Conservation (phyloP, 768 basidiomycete species). For the Psilocybe subaeruginosa region DNA sequence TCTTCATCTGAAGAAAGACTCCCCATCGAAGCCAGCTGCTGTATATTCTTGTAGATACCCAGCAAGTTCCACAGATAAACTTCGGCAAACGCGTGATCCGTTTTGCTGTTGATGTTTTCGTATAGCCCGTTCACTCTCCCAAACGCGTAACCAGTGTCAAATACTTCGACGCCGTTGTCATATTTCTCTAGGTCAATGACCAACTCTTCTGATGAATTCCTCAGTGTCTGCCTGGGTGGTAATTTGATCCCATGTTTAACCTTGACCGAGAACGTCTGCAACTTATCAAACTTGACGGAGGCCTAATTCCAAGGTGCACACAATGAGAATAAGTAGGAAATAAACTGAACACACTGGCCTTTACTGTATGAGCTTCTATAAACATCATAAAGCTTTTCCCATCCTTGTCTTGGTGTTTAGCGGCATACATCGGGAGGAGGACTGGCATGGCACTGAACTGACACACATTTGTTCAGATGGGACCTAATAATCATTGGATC, state of each 20-base stretch:
- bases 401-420: slow-evolving; percentile 7
- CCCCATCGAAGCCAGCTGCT: slow-evolving; percentile 3
- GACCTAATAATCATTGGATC: background rate
- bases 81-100: background rate
- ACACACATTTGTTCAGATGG: background rate
- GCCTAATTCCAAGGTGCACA: background rate
- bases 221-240: too few species aligned
- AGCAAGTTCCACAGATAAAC: background rate
- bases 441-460: slow-evolving; percentile 12
- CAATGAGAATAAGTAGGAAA: background rate
- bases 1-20: slow-evolving; percentile 4
- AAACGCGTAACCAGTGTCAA: background rate
- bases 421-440: slow-evolving; percentile 11
- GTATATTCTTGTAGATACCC: slow-evolving; percentile 1
- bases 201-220: too few species aligned
- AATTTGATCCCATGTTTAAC: background rate
- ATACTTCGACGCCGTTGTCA: background rate
- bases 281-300: background rate
- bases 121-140: background rate
- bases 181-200: too few species aligned
- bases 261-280: background rate
- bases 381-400: slow-evolving; percentile 1
- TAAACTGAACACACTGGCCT: background rate
- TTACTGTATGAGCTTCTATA: slow-evolving; percentile 4
- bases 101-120: background rate